Evolutionary conservation across 768 basidiomycete genomes (phyloP).

Genomic region (Austroboletus festivus): DNA sequence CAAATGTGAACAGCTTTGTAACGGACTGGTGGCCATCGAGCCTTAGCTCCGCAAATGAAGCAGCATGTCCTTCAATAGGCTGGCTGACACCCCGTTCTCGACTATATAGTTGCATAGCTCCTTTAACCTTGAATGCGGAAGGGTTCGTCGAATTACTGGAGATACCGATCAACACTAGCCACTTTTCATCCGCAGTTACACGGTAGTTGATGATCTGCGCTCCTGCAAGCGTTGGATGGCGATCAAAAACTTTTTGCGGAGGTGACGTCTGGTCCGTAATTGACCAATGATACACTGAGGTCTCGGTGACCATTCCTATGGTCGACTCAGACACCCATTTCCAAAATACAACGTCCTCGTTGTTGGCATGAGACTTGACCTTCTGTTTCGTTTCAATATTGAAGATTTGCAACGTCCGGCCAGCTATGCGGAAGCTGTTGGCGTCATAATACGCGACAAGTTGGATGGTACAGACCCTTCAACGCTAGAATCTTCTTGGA

Average conservation of each 20-base stretch:
- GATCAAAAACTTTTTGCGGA: constrained; percentile 93
- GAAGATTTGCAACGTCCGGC: constrained; percentile 93
- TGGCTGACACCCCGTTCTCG: constrained; percentile 91
- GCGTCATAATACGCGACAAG: background rate
- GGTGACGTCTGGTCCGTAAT: constrained; percentile 69
- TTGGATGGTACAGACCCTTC: constrained; percentile 53
- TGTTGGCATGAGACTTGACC: constrained; percentile 92
- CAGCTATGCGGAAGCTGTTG: constrained; percentile 50
- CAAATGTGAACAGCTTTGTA: constrained; percentile 93
- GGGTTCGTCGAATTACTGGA: constrained; percentile 90
- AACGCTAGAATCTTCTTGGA: constrained; percentile 94
- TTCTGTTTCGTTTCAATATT: constrained; percentile 98
- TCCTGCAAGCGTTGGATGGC: constrained; percentile 89
- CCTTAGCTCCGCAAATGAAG: constrained; percentile 90
- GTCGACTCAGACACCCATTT: constrained; percentile 94
- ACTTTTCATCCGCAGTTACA: constrained; percentile 88
- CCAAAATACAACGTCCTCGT: constrained; percentile 97
- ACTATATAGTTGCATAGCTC: constrained; percentile 96
- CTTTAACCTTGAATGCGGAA: constrained; percentile 97
- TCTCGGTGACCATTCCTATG: constrained; percentile 94
- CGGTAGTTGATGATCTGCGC: constrained; percentile 99
- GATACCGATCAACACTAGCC: constrained; percentile 96
- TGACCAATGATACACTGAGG: constrained; percentile 91
- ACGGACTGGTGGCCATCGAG: constrained; percentile 81
- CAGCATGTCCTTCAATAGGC: constrained; percentile 98